Base-by-base conservation (phyloP, 345 rosid genomes). In the Theobroma cacao region DNA sequence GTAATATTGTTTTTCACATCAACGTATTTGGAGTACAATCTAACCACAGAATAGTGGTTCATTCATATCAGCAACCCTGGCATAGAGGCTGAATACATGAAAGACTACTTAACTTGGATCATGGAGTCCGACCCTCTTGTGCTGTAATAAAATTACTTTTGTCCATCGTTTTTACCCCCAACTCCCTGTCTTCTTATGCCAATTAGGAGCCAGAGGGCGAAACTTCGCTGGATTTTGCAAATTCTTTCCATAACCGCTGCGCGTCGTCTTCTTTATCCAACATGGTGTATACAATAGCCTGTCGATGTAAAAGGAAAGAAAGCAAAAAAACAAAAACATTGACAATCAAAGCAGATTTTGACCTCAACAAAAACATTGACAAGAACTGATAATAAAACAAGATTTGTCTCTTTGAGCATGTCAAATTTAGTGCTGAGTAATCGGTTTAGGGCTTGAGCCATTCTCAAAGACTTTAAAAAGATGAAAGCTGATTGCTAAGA, bases 241-340 rank as follows among this genome's bases (percentile, higher is more conserved):
- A 88, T 30, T 82, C 38, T n/a, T 80, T 78, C 88, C 88, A 88
- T 76, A 76, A 77, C 31, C 7, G 18, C 40, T n/a, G 78, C 24
- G 87, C 90, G 28, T 82, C 85, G 5, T 52, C 76, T 8, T 48
- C 60, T 22, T 11, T 22, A 18, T 87, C 68, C 83, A 85, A 43
- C 90, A 88, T 82, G 40, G 88, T 85, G 36, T 38, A 62, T 75
- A 80, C 24, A 8, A 85, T 84, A 36, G 90, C 87, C 86, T 85
- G 80, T 36, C 24, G 36, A 55, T 24, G 30, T 22, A 53, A 52
- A 58, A 55, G 22, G 7, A 14, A 56, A 28, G 17, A 31, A 52
- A 17, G 38, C 5, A 26, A 24, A 67, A 14, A 9, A 24, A 10
- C 3, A 66, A 52, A 52, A 45, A 15, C 50, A 45, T 45, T 45